A percentile compares a stretch with the other conserved stretches of the same genome.
Conservation (phyloP, 345 rosid species). For the Limnanthes douglasii region DNA sequence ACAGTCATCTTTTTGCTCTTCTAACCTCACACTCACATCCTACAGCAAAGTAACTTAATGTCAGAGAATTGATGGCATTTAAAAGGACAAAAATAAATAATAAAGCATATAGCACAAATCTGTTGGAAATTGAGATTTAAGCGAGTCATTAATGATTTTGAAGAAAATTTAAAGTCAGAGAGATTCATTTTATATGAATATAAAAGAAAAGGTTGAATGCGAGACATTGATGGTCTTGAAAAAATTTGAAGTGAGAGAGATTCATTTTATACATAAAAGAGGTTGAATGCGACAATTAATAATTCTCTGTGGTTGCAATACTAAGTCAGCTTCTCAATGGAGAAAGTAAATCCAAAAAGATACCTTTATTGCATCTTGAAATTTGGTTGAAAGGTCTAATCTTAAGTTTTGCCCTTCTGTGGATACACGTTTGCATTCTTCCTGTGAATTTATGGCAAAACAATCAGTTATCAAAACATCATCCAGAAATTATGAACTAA, state of each 20-base stretch:
- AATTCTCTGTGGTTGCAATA: background rate
- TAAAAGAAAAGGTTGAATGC: too few species aligned
- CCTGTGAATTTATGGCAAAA: constrained; percentile 28
- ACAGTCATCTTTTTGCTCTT: constrained; percentile 76
- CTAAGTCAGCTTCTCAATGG: background rate
- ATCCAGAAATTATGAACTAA: too few species aligned
- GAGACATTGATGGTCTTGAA: too few species aligned
- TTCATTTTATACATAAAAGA: too few species aligned
- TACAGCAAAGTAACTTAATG: constrained; percentile 16
- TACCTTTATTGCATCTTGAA: constrained; percentile 93
- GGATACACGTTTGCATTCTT: constrained; percentile 85
- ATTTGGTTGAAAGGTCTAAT: constrained; percentile 73
- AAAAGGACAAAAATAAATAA: background rate
- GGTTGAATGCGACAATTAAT: background rate
- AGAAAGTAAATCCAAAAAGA: background rate
- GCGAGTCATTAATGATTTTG: too few species aligned
- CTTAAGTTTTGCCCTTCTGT: constrained; percentile 82
- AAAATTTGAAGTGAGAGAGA: too few species aligned
- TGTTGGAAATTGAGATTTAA: too few species aligned
- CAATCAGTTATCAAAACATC: constrained; percentile 2
- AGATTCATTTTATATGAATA: too few species aligned
- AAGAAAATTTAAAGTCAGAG: too few species aligned
- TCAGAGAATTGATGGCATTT: background rate
- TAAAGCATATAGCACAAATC: background rate
- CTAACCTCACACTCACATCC: constrained; percentile 87